Evolutionary conservation across 108 stramenopile genomes (phyloP), one percentile per base, ranked within the genome.

Genomic region (Discostella stelligeroides): DNA sequence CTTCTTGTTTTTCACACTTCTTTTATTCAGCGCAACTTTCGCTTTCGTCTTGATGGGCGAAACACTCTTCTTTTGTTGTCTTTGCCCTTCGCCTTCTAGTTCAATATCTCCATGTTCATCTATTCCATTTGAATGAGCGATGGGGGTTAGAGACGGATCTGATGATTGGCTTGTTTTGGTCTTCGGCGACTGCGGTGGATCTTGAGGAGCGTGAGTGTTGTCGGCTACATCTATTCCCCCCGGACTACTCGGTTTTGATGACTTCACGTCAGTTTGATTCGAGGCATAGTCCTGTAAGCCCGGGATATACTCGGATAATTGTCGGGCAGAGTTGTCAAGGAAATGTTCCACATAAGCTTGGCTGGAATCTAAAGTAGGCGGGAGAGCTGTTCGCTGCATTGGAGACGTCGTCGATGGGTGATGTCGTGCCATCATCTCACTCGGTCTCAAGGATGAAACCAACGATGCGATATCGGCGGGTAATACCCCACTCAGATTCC

Each of bases 391-490:
- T n/a, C 14, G 37, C 37, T 7, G 30, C 25, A 27, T 17, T 2
- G 55, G 17, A 2, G 55, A 56, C 13, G 30, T 56, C 55, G 37
- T 11, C 28, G 55, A 0, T 14, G 9, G 55, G 27, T 38, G 55
- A 17, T 13, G 55, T 14, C 18, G 55, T 37, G 30, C 37, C 27
- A 38, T 0, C 6, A 38, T 38, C 55, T 56, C 55, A 8, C 30
- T 27, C 13, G 7, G 28, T 56, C 55, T 56, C 55, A 56, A 56
- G 17, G 55, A 56, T n/a, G 55, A 17, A 30, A 38, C 34, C 4
- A 56, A 56, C 1, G 55, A 30, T 13, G 34, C 15, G 28, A 37
- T 27, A 2, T 56, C 37, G 7, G 30, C 15, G 29, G 55, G 55
- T 18, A 38, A 17, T 12, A 38, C 28, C 1, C 55, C 14, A 9